These are phyloP conservation scores for Cucurbita argyrosperma DNA, from an alignment of 306 rosid genomes.

Conservation along the genomic window DNA sequence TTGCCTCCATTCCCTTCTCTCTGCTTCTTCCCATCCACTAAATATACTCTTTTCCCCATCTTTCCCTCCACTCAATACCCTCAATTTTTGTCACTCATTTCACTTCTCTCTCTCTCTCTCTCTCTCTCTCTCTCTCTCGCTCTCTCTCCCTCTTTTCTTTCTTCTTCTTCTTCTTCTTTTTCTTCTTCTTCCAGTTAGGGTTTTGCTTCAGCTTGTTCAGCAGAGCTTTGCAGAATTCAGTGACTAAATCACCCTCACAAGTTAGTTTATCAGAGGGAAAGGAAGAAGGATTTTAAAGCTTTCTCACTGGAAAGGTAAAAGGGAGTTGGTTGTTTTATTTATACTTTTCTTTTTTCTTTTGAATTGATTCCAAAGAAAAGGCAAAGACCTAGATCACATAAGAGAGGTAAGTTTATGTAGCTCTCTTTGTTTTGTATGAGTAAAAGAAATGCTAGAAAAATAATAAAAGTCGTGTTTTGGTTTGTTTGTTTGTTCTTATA, in stretches of 20 bases:
- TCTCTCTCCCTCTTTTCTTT: neutral
- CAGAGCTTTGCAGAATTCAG: neutral
- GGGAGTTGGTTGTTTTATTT: neutral
- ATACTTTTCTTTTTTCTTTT: neutral
- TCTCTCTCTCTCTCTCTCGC: too few species aligned
- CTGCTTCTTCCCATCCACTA: conserved; percentile 86
- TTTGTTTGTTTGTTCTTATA: neutral
- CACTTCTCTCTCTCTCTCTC: neutral
- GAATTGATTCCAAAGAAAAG: conserved; percentile 3
- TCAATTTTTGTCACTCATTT: neutral
- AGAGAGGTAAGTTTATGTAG: neutral
- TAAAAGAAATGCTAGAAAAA: neutral
- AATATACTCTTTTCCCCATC: conserved; percentile 28
- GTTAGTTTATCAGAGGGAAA: neutral
- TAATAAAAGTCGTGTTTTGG: neutral
- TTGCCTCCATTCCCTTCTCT: conserved; percentile 41
- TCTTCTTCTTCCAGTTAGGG: neutral
- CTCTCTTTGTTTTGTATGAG: neutral
- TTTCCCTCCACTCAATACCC: conserved; percentile 11
- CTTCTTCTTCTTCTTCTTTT: neutral
- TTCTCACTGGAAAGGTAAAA: conserved; percentile 2
- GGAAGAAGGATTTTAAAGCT: neutral
- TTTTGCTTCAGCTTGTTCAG: conserved; percentile 8
- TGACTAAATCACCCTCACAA: too few species aligned
- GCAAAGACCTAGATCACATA: conserved; percentile 10